These are phyloP conservation scores for Pachyrhizus erosus DNA, from an alignment of 306 rosid genomes.

Conservation along the genomic window DNA sequence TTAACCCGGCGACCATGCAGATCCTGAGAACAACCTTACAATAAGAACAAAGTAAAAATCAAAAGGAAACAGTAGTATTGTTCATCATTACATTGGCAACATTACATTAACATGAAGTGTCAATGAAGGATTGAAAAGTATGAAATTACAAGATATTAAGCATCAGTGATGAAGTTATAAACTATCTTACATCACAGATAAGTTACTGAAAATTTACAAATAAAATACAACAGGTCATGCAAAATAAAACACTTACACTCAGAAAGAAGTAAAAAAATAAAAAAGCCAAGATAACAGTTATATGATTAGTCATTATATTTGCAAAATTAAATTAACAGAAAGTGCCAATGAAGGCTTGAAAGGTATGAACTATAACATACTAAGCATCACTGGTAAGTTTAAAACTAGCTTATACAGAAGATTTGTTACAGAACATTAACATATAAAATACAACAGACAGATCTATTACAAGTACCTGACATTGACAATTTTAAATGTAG, in stretches of 20 bases:
- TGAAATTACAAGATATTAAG: neutral
- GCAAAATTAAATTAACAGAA: neutral
- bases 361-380: neutral
- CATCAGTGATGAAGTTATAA: neutral
- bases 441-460: neutral
- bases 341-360: neutral
- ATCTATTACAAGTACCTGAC: neutral
- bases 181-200: neutral
- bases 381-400: neutral
- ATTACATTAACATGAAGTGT: neutral
- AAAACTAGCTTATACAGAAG: neutral
- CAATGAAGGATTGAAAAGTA: neutral
- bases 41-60: neutral
- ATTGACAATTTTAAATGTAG: conserved; percentile 12
- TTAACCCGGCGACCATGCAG: conserved; percentile 72
- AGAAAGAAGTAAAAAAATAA: neutral
- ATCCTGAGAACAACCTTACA: conserved; percentile 53
- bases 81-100: neutral
- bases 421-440: neutral
- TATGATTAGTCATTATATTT: neutral
- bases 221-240: conserved; percentile 48
- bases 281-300: neutral
- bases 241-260: neutral
- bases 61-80: neutral
- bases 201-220: neutral